These are phyloP conservation scores for Trichosanthes truncata DNA, from an alignment of 306 rosid genomes.

Conservation along the genomic window DNA sequence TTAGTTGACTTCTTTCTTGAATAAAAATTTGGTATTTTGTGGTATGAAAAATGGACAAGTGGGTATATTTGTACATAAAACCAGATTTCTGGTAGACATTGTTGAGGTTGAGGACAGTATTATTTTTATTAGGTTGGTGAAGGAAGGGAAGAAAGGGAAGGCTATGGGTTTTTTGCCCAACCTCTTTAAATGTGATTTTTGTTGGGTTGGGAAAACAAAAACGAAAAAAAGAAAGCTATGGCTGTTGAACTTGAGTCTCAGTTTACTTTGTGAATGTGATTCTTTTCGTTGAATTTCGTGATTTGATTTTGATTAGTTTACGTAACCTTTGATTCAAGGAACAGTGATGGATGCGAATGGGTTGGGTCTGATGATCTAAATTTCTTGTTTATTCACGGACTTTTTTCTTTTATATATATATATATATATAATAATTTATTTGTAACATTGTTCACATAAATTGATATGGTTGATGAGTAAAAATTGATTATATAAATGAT, in stretches of 20 bases:
- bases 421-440: too few relatives aligned
- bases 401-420: too few relatives aligned
- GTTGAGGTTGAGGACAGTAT: too few relatives aligned
- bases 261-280: neutral
- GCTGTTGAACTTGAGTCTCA: neutral
- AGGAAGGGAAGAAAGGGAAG: neutral
- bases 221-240: neutral
- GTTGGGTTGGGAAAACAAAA: neutral
- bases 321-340: neutral
- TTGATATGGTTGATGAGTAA: too few relatives aligned
- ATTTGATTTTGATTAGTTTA: neutral
- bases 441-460: too few relatives aligned
- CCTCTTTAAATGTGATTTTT: neutral
- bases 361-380: neutral
- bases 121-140: too few relatives aligned
- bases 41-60: neutral
- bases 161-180: neutral
- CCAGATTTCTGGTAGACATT: too few relatives aligned
- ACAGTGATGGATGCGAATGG: too few relatives aligned
- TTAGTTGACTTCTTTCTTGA: neutral
- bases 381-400: neutral
- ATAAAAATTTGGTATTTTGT: neutral
- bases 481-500: too few relatives aligned
- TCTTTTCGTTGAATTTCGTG: neutral
- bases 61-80: neutral